A percentile compares a stretch with the other conserved stretches of the same genome.
Conservation (phyloP, 768 basidiomycete genomes). For the Boletus sensibilis region DNA sequence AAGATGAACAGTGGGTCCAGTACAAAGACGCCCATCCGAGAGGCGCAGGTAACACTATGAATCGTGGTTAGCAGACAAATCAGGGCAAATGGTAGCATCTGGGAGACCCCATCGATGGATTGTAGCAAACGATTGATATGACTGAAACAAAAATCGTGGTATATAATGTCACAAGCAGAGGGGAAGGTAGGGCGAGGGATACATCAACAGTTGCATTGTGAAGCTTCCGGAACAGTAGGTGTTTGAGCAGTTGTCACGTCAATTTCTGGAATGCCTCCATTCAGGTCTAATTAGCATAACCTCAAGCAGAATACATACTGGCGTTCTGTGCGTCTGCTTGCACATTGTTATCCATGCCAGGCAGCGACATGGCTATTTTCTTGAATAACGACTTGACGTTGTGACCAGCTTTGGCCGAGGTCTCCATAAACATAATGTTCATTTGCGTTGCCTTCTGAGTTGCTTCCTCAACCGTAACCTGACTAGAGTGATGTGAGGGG, state of each 20-base stretch:
- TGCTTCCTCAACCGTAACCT: constrained; percentile 98
- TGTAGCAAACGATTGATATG: constrained; percentile 20
- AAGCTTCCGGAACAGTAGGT: constrained; percentile 80
- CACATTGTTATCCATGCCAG: constrained; percentile 88
- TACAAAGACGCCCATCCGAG: constrained; percentile 83
- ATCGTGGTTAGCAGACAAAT: constrained; percentile 55
- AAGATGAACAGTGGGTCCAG: constrained; percentile 90
- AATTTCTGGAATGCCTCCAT: constrained; percentile 59
- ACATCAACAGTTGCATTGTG: constrained; percentile 75
- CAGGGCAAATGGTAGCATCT: constrained; percentile 9
- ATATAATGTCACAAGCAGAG: constrained; percentile 23
- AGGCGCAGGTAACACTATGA: constrained; percentile 98
- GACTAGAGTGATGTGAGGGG: constrained; percentile 48
- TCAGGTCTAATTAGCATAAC: constrained; percentile 4
- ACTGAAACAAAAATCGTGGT: constrained; percentile 28
- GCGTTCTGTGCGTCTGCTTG: constrained; percentile 56
- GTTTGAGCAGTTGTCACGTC: constrained; percentile 77
- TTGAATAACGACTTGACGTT: constrained; percentile 99
- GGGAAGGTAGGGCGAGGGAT: neutral
- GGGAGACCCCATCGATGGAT: constrained; percentile 6
- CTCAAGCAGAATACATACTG: constrained; percentile 34
- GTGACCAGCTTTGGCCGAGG: constrained; percentile 97
- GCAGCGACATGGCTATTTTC: constrained; percentile 97
- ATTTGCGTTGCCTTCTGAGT: constrained; percentile 88
- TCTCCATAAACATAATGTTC: constrained; percentile 98